Evolutionary conservation across 805 yeast species (phyloP).

Genomic region (Henningerozyma blattae): DNA sequence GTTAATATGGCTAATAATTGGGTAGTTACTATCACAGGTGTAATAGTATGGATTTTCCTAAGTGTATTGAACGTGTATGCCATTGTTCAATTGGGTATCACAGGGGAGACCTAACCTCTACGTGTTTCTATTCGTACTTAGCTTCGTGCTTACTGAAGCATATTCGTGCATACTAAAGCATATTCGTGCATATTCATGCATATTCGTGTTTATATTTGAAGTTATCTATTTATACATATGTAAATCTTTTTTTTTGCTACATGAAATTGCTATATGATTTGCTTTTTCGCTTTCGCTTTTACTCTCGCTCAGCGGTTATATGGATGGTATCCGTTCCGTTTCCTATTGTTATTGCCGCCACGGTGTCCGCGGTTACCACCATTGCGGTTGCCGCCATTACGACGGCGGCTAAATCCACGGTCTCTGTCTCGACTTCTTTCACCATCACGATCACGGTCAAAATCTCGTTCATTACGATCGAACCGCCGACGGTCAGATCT

Average conservation of each 20-base stretch:
- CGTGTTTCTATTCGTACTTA: no score
- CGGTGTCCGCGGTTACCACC: conserved; percentile 17
- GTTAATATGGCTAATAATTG: conserved; percentile 53
- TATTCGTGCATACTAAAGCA: no score
- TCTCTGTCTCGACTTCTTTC: conserved; percentile 13
- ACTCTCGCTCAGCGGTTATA: conserved; percentile 17
- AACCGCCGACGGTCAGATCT: not conserved
- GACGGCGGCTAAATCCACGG: conserved; percentile 5
- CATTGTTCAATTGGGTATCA: conserved; percentile 29
- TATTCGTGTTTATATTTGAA: no score
- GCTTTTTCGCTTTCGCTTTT: no score
- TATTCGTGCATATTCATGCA: no score
- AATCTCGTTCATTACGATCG: not conserved
- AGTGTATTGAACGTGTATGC: conserved; percentile 59
- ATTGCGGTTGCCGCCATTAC: conserved; percentile 8
- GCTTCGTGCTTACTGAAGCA: no score
- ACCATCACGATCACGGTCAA: conserved; percentile 5
- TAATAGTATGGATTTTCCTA: conserved; percentile 58
- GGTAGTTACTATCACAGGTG: conserved; percentile 39
- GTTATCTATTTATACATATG: no score
- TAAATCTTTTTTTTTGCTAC: no score
- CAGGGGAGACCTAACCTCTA: not conserved
- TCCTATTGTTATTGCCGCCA: conserved; percentile 12
- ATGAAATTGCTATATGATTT: no score
- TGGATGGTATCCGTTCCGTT: conserved; percentile 19